Conservation (phyloP, 331 rosid genomes). For the Malus hybrid region DNA sequence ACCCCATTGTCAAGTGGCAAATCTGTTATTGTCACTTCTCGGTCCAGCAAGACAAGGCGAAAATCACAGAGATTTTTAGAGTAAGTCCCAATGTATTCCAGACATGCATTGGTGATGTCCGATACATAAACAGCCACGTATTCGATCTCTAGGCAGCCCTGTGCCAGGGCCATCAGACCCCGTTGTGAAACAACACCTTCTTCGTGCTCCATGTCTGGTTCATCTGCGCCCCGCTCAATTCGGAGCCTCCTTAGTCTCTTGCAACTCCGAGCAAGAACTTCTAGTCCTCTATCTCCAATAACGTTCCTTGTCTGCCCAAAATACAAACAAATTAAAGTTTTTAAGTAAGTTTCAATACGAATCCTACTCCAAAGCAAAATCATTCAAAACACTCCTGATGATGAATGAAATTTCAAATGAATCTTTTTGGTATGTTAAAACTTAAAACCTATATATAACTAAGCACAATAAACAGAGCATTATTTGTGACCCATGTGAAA, state of each 20-base stretch:
- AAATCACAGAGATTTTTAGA: conserved; percentile 76
- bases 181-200: conserved; percentile 88
- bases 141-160: conserved; percentile 83
- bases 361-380: not conserved
- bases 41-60: conserved; percentile 86
- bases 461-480: not conserved
- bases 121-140: conserved; percentile 87
- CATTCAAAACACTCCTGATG: not conserved
- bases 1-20: conserved; percentile 96
- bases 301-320: conserved; percentile 81
- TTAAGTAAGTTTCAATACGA: conserved; percentile 7
- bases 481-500: not conserved
- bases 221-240: too few relatives aligned
- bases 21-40: conserved; percentile 62
- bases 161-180: conserved; percentile 84
- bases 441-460: not conserved
- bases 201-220: conserved; percentile 80
- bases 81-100: conserved; percentile 65
- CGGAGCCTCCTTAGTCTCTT: too few relatives aligned
- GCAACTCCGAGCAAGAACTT: not conserved
- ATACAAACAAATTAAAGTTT: conserved; percentile 10
- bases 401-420: not conserved
- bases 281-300: conserved; percentile 93
- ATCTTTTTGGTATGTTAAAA: not conserved
- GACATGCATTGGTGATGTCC: conserved; percentile 66